Evolutionary conservation across 768 basidiomycete genomes (phyloP).

Genomic region (Kwoniella newhampshirensis): DNA sequence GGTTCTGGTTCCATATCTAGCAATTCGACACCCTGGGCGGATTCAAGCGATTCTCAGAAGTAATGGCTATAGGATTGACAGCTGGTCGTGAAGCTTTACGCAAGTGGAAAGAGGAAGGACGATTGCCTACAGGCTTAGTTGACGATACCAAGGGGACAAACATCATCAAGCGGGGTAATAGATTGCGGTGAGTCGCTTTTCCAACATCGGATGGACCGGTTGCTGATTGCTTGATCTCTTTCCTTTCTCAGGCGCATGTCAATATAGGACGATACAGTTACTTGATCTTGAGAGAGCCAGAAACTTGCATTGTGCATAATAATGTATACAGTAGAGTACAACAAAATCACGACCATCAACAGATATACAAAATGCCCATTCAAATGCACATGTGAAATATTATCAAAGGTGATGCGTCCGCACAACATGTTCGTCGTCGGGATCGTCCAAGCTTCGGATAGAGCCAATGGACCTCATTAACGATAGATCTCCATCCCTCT

Average conservation of each 20-base stretch:
- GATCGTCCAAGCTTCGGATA: background rate
- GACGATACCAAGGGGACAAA: slow-evolving; percentile 58
- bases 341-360: background rate
- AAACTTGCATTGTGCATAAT: no score
- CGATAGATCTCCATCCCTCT: no score
- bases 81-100: slow-evolving; percentile 70
- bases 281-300: no score
- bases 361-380: no score
- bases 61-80: slow-evolving; percentile 75
- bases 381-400: no score
- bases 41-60: slow-evolving; percentile 84
- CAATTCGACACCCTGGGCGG: slow-evolving; percentile 84
- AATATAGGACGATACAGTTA: slow-evolving; percentile 2
- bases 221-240: slow-evolving; percentile 21
- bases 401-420: no score
- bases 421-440: no score
- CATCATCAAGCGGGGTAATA: slow-evolving; percentile 25
- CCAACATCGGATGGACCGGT: background rate
- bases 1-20: slow-evolving; percentile 2
- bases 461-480: no score
- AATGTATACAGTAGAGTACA: no score
- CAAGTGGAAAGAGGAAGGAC: slow-evolving; percentile 78
- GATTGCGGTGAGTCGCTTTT: slow-evolving; percentile 24
- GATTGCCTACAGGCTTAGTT: slow-evolving; percentile 71
- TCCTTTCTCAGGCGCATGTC: slow-evolving; percentile 21